These are phyloP conservation scores for Suillus alpinus DNA, from an alignment of 768 basidiomycete species.

Conservation along the genomic window DNA sequence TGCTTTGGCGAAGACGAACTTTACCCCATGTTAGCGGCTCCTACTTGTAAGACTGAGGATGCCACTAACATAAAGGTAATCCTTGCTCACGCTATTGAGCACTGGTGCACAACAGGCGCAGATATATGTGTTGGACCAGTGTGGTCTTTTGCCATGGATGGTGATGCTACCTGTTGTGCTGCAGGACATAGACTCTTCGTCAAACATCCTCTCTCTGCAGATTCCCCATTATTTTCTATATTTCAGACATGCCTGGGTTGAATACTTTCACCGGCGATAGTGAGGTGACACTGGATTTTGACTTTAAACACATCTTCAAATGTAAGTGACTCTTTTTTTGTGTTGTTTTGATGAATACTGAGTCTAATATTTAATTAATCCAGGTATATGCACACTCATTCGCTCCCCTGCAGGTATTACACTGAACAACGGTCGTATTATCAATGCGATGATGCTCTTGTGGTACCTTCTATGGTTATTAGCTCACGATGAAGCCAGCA, in stretches of 20 bases:
- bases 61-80: not conserved
- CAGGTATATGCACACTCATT: slow-evolving; percentile 14
- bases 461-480: not conserved
- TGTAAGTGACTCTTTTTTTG: slow-evolving; percentile 1
- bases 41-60: slow-evolving; percentile 13
- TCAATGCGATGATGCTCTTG: not conserved
- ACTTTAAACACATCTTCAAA: slow-evolving; percentile 16
- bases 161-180: slow-evolving; percentile 8
- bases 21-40: slow-evolving; percentile 11
- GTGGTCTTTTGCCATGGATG: slow-evolving; percentile 15
- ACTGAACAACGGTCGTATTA: not conserved
- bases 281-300: slow-evolving; percentile 12
- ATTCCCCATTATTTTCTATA: not conserved
- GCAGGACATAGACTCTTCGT: slow-evolving; percentile 8
- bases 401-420: not conserved
- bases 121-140: not conserved
- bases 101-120: not conserved
- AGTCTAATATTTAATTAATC: not conserved
- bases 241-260: slow-evolving; percentile 8
- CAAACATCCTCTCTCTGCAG: not conserved
- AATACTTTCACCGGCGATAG: slow-evolving; percentile 9
- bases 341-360: too few relatives aligned
- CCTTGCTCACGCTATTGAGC: not conserved
- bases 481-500: not conserved
- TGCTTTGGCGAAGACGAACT: slow-evolving; percentile 2